phyloP scores from a whole-genome alignment of 441 rosid genomes.

The Corymbia citriodora region DNA sequence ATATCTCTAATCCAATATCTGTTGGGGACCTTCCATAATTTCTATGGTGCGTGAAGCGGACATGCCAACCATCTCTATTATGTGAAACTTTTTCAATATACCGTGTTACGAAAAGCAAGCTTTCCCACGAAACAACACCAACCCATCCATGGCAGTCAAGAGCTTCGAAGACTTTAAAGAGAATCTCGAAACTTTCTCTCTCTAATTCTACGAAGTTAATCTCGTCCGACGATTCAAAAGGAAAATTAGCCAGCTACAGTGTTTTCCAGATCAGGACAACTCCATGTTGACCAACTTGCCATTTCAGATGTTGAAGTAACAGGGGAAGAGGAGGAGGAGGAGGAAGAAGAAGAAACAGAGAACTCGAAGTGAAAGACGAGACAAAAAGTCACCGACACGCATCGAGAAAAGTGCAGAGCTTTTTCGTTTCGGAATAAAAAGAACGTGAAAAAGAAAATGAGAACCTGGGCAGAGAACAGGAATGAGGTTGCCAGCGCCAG shows the following conservation, averaged over 20 bases:
- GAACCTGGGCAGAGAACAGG: slow-evolving; percentile 77
- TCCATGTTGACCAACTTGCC: not conserved
- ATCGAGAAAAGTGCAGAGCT: not conserved
- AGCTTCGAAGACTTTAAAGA: not conserved
- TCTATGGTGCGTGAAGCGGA: not conserved
- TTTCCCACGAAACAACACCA: not conserved
- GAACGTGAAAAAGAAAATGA: not conserved
- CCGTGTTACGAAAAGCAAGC: not conserved
- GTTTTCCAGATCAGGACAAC: not conserved
- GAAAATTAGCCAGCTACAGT: not conserved
- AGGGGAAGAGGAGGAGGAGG: not conserved
- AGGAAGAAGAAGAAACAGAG: not conserved
- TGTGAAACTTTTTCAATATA: not conserved
- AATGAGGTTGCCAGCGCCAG: slow-evolving; percentile 89
- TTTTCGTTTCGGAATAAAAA: not conserved
- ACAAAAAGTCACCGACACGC: not conserved
- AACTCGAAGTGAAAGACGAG: not conserved
- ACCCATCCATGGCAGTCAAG: not conserved
- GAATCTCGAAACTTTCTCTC: not conserved
- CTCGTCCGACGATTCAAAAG: not conserved
- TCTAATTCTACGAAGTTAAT: not conserved
- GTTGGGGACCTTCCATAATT: not conserved
- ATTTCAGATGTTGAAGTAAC: not conserved
- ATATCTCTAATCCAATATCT: not conserved
- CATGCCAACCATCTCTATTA: not conserved